phyloP scores from a whole-genome alignment of 768 basidiomycete species.

The Leccinum variicolor region DNA sequence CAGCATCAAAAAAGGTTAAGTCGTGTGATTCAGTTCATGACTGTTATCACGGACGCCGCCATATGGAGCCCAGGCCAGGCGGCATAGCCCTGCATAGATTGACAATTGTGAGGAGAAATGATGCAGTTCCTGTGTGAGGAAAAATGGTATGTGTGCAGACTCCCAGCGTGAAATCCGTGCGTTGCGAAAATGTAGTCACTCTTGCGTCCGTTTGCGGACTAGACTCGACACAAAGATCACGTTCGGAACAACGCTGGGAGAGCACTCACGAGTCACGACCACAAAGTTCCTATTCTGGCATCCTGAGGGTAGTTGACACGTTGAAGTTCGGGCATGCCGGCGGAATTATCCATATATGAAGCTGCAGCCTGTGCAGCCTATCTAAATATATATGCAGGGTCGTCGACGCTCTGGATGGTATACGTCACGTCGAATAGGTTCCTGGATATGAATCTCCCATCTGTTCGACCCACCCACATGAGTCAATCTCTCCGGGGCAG shows the following conservation, averaged over 20 bases:
- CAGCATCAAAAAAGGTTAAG: no score
- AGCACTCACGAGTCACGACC: not conserved
- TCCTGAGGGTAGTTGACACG: not conserved
- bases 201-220: not conserved
- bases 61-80: no score
- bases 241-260: not conserved
- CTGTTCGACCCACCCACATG: conserved; percentile 21
- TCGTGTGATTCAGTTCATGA: no score
- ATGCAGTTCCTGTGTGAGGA: no score
- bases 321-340: not conserved
- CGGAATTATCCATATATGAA: not conserved
- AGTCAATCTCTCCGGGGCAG: not conserved
- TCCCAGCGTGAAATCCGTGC: no score
- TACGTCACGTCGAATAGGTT: conserved; percentile 40
- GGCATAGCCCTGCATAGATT: no score
- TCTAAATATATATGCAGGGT: conserved; percentile 23
- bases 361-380: not conserved
- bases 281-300: not conserved
- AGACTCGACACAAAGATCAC: not conserved
- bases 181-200: no score
- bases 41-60: no score
- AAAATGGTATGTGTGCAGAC: no score
- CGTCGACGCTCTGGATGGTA: conserved; percentile 41
- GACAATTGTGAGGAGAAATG: no score
- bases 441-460: conserved; percentile 40